Percentiles rank a stretch among this genome's conserved stretches.
phyloP scores from a whole-genome alignment of 352 stramenopile species.

The Phytopythium delawarense region DNA sequence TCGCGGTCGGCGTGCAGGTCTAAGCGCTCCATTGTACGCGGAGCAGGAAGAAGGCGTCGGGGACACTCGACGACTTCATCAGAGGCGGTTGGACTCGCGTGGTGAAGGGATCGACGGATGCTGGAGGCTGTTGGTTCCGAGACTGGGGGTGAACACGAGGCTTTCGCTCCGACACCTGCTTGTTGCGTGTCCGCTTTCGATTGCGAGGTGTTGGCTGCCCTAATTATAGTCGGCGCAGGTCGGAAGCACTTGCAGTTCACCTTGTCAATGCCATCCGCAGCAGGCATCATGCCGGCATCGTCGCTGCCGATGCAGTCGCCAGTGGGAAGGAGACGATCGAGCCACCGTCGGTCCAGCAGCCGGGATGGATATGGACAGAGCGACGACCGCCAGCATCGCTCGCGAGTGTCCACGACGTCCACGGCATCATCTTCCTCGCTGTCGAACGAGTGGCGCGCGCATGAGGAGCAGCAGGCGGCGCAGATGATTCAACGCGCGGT shows the following conservation, averaged over 20 bases:
- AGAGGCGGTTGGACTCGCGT: neutral
- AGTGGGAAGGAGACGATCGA: neutral
- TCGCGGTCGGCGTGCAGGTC: conserved; percentile 1
- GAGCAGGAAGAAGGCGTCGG: neutral
- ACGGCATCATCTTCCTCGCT: conserved; percentile 17
- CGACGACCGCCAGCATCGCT: neutral
- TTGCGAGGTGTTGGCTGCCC: neutral
- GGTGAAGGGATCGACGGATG: neutral
- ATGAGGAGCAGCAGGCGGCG: conserved; percentile 51
- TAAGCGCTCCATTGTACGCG: neutral
- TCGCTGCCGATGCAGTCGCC: neutral
- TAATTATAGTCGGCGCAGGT: neutral
- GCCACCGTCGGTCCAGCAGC: neutral
- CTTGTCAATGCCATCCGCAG: neutral
- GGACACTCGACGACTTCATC: neutral
- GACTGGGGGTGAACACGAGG: neutral
- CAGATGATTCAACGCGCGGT: conserved; percentile 40
- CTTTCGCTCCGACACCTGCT: neutral
- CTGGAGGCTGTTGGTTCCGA: neutral
- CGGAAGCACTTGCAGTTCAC: neutral
- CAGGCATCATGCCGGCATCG: neutral
- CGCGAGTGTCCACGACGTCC: conserved; percentile 1
- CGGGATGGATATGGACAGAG: neutral
- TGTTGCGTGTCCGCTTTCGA: neutral
- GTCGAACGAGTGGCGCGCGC: conserved; percentile 47